Conservation (phyloP, 768 basidiomycete genomes). For the Terana coerulea region DNA sequence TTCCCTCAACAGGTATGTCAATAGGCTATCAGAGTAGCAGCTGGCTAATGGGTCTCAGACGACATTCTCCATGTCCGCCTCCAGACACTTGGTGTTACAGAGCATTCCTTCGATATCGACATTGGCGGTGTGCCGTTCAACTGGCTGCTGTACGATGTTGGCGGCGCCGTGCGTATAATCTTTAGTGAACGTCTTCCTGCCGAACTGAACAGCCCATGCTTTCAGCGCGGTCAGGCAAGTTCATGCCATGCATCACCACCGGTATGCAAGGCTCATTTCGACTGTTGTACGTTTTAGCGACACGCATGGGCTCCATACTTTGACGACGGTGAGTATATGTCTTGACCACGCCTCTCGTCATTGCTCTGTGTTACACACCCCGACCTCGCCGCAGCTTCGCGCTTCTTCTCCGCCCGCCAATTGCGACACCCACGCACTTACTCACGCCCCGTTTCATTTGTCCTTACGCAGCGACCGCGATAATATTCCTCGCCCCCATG, state of each 20-base stretch:
- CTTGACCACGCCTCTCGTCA: too few relatives aligned
- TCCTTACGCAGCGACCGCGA: slow-evolving; percentile 57
- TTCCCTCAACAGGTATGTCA: slow-evolving; percentile 61
- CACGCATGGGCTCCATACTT: slow-evolving; percentile 84
- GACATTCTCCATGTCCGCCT: slow-evolving; percentile 78
- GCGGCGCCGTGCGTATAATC: slow-evolving; percentile 67
- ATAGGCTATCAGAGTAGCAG: not conserved
- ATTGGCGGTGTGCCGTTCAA: slow-evolving; percentile 60
- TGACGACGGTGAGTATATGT: slow-evolving; percentile 69
- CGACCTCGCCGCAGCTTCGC: not conserved
- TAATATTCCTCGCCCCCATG: slow-evolving; percentile 84
- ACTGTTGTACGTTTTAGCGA: slow-evolving; percentile 44
- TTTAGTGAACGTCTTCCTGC: too few relatives aligned
- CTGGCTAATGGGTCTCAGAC: slow-evolving; percentile 40
- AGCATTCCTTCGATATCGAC: slow-evolving; percentile 68
- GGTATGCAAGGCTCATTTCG: slow-evolving; percentile 6
- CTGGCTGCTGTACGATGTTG: slow-evolving; percentile 83
- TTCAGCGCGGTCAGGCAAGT: slow-evolving; percentile 60
- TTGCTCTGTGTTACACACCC: not conserved
- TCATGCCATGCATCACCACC: slow-evolving; percentile 11
- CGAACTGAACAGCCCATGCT: slow-evolving; percentile 6
- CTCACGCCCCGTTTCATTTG: slow-evolving; percentile 7
- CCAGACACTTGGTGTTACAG: slow-evolving; percentile 76
- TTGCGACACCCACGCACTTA: too few relatives aligned
- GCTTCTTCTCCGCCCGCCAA: not conserved